Percentiles rank a stretch among this genome's conserved stretches.
Conservation (phyloP, 2,329 filamentous ascomycete species). For the Onygenales sp. region DNA sequence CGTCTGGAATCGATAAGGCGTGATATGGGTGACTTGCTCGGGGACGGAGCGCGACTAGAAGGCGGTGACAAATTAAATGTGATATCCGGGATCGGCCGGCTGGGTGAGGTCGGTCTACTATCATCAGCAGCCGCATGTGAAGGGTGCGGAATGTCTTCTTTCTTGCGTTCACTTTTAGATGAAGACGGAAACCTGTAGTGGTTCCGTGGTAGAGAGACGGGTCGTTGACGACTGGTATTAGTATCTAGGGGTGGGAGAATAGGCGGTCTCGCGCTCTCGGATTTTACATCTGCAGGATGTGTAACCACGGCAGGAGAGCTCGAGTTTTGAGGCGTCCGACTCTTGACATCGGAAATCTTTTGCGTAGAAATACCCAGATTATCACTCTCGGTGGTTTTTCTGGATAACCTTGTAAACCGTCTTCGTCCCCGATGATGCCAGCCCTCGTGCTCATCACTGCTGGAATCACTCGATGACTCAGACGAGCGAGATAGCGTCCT, state of each 20-base stretch:
- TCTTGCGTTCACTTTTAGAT: not conserved
- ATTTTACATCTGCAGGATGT: not conserved
- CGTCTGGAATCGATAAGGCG: not conserved
- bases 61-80: not conserved
- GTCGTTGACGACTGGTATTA: not conserved
- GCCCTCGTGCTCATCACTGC: slow-evolving; percentile 24
- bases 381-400: slow-evolving; percentile 5
- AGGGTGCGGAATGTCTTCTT: not conserved
- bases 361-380: not conserved
- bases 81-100: not conserved
- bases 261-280: not conserved
- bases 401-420: slow-evolving; percentile 1
- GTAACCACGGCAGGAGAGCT: not conserved
- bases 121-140: not conserved
- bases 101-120: not conserved
- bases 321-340: not conserved
- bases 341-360: not conserved
- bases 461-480: slow-evolving; percentile 49
- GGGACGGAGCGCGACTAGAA: not conserved
- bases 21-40: not conserved
- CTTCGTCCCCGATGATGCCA: slow-evolving; percentile 3
- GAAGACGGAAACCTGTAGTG: not conserved
- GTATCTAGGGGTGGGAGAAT: slow-evolving; percentile 5
- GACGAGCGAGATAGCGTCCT: slow-evolving; percentile 45
- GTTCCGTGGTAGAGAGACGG: not conserved